These are phyloP conservation scores for Rhynchosporium secalis DNA, from an alignment of 2,329 filamentous ascomycete species.

Conservation along the genomic window DNA sequence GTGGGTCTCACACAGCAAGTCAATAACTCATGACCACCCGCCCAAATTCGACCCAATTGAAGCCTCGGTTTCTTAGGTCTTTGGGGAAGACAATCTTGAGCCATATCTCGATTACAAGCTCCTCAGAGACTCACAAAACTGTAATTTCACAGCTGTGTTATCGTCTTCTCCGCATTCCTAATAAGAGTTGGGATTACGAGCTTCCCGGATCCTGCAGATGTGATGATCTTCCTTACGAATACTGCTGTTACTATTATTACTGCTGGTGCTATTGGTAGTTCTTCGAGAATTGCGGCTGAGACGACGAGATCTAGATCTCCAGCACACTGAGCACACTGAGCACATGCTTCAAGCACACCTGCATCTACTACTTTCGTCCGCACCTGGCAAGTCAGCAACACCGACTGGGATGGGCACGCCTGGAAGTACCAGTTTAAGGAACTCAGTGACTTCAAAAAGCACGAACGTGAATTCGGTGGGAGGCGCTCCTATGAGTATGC, in stretches of 20 bases:
- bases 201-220: slow-evolving; percentile 11
- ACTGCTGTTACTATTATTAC: slow-evolving; percentile 31
- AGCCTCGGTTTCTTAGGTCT: too few relatives aligned
- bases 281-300: slow-evolving; percentile 14
- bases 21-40: too few relatives aligned
- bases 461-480: slow-evolving; percentile 6
- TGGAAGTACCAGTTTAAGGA: slow-evolving; percentile 15
- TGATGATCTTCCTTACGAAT: neutral
- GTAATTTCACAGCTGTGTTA: slow-evolving; percentile 14
- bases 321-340: neutral
- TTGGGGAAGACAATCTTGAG: too few relatives aligned
- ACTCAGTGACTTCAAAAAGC: neutral
- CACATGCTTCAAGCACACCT: neutral
- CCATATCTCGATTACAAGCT: too few relatives aligned
- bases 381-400: slow-evolving; percentile 8
- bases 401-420: neutral
- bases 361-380: neutral
- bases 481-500: slow-evolving; percentile 34
- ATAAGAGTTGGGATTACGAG: slow-evolving; percentile 9
- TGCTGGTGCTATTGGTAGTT: slow-evolving; percentile 16
- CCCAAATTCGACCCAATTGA: too few relatives aligned
- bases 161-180: neutral
- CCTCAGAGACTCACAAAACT: neutral
- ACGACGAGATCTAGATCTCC: slow-evolving; percentile 15
- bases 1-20: too few relatives aligned